These are phyloP conservation scores for Pythium graminicola DNA, from an alignment of 352 stramenopile genomes.

Conservation along the genomic window DNA sequence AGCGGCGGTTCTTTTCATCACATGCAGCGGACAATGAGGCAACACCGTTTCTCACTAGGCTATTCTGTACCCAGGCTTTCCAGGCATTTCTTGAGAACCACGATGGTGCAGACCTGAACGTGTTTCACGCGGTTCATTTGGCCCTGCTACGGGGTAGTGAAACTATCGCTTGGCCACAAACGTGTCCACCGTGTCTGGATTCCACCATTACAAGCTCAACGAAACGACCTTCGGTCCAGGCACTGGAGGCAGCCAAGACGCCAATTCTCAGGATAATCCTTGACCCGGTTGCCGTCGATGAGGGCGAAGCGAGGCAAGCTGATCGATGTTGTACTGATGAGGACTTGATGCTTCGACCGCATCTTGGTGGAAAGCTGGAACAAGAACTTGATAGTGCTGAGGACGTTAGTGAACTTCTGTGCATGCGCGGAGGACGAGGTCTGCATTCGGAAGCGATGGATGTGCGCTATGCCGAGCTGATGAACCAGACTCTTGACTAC, in stretches of 20 bases:
- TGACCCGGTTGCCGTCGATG: background rate
- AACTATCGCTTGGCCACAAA: conserved; percentile 10
- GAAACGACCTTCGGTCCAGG: background rate
- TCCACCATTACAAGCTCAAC: conserved; percentile 6
- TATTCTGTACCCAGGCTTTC: conserved; percentile 74
- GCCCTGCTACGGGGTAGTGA: conserved; percentile 52
- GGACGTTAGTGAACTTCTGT: conserved; percentile 14
- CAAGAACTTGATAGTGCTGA: conserved; percentile 10
- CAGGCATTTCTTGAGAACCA: conserved; percentile 79
- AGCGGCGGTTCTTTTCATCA: conserved; percentile 68
- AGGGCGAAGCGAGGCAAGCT: background rate
- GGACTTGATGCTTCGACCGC: background rate
- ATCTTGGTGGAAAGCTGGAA: conserved; percentile 11
- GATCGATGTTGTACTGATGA: background rate
- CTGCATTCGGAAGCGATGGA: conserved; percentile 15
- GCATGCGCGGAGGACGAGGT: background rate
- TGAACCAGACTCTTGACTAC: conserved; percentile 23
- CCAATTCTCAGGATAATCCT: conserved; percentile 26
- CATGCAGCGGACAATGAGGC: conserved; percentile 51
- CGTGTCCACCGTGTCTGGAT: conserved; percentile 27
- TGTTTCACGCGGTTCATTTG: conserved; percentile 74
- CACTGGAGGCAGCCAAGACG: background rate
- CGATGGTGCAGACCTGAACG: conserved; percentile 52
- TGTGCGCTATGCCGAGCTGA: conserved; percentile 16
- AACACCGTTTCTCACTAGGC: conserved; percentile 51